Evolutionary conservation across 306 rosid species (phyloP), one percentile per base, ranked within the genome.

Genomic region (Prosopis cineraria): DNA sequence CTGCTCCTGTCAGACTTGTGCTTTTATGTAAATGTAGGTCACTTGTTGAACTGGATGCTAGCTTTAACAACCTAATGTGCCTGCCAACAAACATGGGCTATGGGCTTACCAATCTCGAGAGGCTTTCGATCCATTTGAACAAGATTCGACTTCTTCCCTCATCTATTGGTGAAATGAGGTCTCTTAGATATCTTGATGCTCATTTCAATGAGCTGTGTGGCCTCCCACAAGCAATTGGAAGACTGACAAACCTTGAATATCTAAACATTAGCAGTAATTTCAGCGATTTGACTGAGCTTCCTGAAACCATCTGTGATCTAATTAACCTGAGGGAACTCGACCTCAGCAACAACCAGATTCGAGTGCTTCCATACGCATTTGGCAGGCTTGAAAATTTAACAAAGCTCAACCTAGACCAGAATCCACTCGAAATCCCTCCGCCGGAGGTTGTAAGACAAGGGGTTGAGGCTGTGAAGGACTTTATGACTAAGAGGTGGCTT

Each of bases 141-240:
- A 87, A 81, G 81, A 74, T 87, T 64, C 85, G 87, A 14, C 79
- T 19, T 25, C 85, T 87, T 78, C 88, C 91, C n/a, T 25, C 85
- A 14, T 85, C 88, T 44, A 66, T 87, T 31, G 83, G 88, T 66
- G 91, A 87, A 80, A 82, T 87, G 85, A 85, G 80, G 81, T 87
- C 91, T 52, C 81, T 87, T 7, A 87, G 73, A 69, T 76, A 85
- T 76, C 78, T 87, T 30, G 91, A 87, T 78, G 91, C 55, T 74
- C 91, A 87, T 66, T 87, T 87, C 91, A 87, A 87, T 17, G 87
- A 82, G 78, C 87, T 87, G 63, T 86, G 70, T 74, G 88, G 84
- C 66, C 82, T 87, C 36, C 91, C 88, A 73, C 78, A 70, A 10
- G 22, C 85, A 24, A 82, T 85, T 29, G 91, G 88, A 45, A 85